A percentile compares a stretch with the other conserved stretches of the same genome.
Evolutionary conservation across 2,329 filamentous ascomycete species (phyloP).

Genomic region (Rhinocladiella mackenziei): DNA sequence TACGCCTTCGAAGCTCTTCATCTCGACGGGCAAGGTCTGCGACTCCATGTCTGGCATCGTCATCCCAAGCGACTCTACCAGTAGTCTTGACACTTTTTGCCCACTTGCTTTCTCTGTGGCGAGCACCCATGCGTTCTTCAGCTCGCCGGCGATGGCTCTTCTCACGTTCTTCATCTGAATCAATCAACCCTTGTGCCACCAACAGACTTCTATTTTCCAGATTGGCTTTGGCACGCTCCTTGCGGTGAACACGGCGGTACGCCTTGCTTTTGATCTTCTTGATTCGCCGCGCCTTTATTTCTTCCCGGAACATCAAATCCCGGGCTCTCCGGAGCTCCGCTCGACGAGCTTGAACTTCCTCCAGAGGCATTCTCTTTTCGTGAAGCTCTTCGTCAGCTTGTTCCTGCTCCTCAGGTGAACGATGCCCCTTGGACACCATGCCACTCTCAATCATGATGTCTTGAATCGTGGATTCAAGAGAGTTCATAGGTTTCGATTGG

Average conservation of each 20-base stretch:
- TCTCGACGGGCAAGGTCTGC: conserved; percentile 77
- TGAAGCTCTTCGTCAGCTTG: conserved; percentile 66
- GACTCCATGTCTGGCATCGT: conserved; percentile 72
- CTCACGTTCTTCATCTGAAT: conserved; percentile 63
- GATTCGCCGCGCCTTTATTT: conserved; percentile 82
- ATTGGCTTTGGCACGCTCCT: conserved; percentile 34
- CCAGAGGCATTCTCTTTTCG: conserved; percentile 66
- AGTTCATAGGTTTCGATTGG: conserved; percentile 63
- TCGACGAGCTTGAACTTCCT: conserved; percentile 67
- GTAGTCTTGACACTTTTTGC: conserved; percentile 77
- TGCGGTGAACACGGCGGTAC: conserved; percentile 87
- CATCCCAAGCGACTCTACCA: conserved; percentile 81
- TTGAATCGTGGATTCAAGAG: conserved; percentile 81
- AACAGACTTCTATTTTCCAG: conserved; percentile 36
- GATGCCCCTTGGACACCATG: conserved; percentile 57
- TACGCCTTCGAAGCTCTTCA: conserved; percentile 73
- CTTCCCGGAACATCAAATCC: conserved; percentile 82
- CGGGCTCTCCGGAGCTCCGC: conserved; percentile 73
- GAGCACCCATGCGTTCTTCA: conserved; percentile 76
- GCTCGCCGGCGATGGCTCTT: conserved; percentile 70
- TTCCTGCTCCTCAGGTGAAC: conserved; percentile 60
- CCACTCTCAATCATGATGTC: conserved; percentile 88
- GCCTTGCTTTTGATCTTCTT: conserved; percentile 99
- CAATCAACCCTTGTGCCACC: conserved; percentile 55
- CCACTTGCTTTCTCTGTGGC: conserved; percentile 88